Percentiles rank a stretch among this genome's conserved stretches.
These are phyloP conservation scores for Rhizopogon salebrosus DNA, from an alignment of 768 basidiomycete genomes.

Conservation along the genomic window DNA sequence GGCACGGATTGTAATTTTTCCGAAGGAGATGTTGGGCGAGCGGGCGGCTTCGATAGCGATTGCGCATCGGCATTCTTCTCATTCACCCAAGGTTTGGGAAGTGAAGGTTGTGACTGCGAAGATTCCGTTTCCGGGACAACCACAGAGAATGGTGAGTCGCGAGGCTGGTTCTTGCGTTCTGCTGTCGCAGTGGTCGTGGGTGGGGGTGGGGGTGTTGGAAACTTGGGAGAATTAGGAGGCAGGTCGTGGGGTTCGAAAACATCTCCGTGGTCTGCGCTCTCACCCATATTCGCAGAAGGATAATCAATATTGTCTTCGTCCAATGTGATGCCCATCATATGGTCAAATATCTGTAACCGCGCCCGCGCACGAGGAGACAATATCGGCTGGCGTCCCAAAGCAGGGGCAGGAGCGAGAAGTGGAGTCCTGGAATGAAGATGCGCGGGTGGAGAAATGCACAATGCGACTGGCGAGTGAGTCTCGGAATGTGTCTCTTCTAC, in stretches of 20 bases:
- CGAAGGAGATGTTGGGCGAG: not conserved
- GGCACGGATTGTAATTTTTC: constrained; percentile 7
- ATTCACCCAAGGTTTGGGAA: not conserved
- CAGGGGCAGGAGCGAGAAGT: not conserved
- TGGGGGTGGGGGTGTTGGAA: not conserved
- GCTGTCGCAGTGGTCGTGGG: not conserved
- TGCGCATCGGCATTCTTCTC: not conserved
- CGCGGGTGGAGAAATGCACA: not conserved
- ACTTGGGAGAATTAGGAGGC: constrained; percentile 2
- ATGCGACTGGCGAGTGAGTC: not conserved
- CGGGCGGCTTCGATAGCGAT: not conserved
- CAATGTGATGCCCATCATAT: constrained; percentile 10
- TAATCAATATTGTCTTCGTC: not conserved
- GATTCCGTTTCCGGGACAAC: constrained; percentile 30
- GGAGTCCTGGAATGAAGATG: not conserved
- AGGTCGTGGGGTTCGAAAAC: not conserved
- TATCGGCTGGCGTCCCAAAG: constrained; percentile 2
- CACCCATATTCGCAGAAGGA: not conserved
- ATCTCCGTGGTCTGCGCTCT: constrained; percentile 5
- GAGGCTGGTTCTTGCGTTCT: not conserved
- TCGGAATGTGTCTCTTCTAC: not conserved
- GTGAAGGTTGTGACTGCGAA: constrained; percentile 16
- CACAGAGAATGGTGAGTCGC: constrained; percentile 2
- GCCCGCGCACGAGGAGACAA: constrained; percentile 24
- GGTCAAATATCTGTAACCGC: constrained; percentile 25